Evolutionary conservation across 73 alveolate genomes (phyloP).

Genomic region (Stentor roeselii): DNA sequence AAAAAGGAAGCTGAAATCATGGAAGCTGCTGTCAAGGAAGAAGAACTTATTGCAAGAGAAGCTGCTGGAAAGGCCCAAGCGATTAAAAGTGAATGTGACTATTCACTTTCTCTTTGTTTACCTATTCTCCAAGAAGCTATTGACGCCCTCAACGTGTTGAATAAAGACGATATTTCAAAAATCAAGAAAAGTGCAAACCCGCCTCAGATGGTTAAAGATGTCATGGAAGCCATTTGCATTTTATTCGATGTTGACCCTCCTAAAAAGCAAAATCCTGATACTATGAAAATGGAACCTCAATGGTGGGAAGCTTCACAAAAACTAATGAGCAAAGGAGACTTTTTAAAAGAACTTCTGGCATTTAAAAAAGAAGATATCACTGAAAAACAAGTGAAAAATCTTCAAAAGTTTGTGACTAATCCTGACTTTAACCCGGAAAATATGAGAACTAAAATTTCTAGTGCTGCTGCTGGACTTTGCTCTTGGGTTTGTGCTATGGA

Average conservation of each 20-base stretch:
- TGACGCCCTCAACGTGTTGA: constrained; percentile 60
- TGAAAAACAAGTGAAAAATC: constrained; percentile 57
- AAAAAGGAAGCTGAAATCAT: constrained; percentile 97
- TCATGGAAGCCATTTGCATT: constrained; percentile 88
- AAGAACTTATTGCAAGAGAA: constrained; percentile 88
- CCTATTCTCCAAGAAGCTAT: constrained; percentile 77
- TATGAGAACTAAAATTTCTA: constrained; percentile 11
- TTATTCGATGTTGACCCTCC: constrained; percentile 78
- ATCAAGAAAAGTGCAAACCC: constrained; percentile 64
- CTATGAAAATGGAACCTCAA: constrained; percentile 64
- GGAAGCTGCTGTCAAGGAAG: constrained; percentile 74
- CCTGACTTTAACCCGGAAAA: constrained; percentile 35
- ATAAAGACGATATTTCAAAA: constrained; percentile 61
- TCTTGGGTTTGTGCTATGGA: constrained; percentile 95
- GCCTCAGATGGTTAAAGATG: constrained; percentile 74
- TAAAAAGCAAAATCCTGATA: constrained; percentile 64
- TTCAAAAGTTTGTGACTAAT: constrained; percentile 40
- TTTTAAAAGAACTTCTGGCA: constrained; percentile 37
- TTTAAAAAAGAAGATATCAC: constrained; percentile 40
- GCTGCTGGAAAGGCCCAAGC: constrained; percentile 90
- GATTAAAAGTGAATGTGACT: constrained; percentile 90
- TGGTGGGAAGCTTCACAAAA: constrained; percentile 79
- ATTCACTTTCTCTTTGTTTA: constrained; percentile 83
- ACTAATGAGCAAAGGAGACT: constrained; percentile 32
- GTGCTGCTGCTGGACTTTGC: constrained; percentile 46